Evolutionary conservation across 768 basidiomycete genomes (phyloP).

Genomic region (Filobasidium wieringae): DNA sequence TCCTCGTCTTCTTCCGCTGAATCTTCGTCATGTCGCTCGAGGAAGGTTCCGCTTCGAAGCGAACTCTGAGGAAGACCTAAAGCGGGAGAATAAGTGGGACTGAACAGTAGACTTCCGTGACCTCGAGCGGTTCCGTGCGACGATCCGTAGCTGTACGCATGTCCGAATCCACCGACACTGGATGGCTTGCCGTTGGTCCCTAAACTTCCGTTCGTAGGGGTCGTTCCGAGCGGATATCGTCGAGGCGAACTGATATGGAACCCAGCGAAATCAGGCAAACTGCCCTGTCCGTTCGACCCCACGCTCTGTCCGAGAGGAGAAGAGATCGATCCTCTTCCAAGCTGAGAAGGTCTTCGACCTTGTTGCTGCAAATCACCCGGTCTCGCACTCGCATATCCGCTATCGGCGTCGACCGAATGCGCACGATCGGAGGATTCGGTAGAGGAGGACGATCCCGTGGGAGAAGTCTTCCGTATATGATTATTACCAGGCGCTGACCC

Average conservation of each 20-base stretch:
- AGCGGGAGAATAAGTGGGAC: slow-evolving; percentile 10
- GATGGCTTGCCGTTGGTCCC: slow-evolving; percentile 4
- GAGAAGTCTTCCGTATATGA: slow-evolving; percentile 10
- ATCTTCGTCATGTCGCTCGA: slow-evolving; percentile 20
- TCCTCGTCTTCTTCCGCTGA: slow-evolving; percentile 31
- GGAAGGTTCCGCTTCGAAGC: slow-evolving; percentile 16
- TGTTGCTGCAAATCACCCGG: background rate
- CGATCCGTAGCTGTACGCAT: background rate
- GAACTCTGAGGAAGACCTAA: slow-evolving; percentile 23
- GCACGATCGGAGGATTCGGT: slow-evolving; percentile 13
- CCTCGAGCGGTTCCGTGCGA: slow-evolving; percentile 10
- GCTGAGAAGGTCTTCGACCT: background rate
- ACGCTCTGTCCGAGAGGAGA: background rate
- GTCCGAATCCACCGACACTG: background rate
- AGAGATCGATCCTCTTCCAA: background rate
- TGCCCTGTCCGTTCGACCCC: background rate
- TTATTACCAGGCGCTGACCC: background rate
- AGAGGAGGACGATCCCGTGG: slow-evolving; percentile 5
- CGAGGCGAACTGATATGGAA: slow-evolving; percentile 14
- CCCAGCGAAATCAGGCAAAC: slow-evolving; percentile 10
- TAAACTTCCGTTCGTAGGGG: background rate
- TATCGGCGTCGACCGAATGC: slow-evolving; percentile 7
- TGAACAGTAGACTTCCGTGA: slow-evolving; percentile 23
- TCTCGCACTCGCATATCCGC: slow-evolving; percentile 7
- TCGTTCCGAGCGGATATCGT: background rate